Evolutionary conservation across 2,329 filamentous ascomycete species (phyloP), one percentile per base, ranked within the genome.

Genomic region (Fusarium anguioides): DNA sequence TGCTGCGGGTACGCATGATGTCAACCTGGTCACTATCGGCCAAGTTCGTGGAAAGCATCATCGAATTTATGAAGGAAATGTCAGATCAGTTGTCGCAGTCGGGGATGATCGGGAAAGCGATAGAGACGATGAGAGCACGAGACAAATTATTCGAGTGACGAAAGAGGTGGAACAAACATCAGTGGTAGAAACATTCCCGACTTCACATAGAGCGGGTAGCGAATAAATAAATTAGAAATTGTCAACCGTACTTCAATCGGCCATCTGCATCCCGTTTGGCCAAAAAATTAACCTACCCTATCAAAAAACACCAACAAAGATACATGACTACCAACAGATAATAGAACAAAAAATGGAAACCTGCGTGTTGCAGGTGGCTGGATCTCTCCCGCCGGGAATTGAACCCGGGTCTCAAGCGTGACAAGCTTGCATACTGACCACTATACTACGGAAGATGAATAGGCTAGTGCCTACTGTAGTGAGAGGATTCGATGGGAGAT

Each of bases 321-420:
- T n/a, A n/a, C n/a, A n/a, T n/a, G n/a, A n/a, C n/a, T n/a, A n/a
- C n/a, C n/a, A n/a, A n/a, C 24, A 26, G 6, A 26, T 26, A 26
- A 26, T n/a, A 10, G 21, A 27, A 23, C 5, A n/a, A 24, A 53
- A 57, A 60, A 60, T 4, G 2, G 2, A 11, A 14, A 2, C 18
- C 42, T 58, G 36, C 1, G 1, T 37, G 1, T 6, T 15, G 4
- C 56, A 50, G 36, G 17, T 58, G 56, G 56, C 56, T n/a, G n/a
- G 56, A 60, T n/a, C 56, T 60, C 56, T 58, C 56, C 56, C 56
- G 52, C 56, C 56, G 56, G 56, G 56, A 56, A 56, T 56, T 56
- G 52, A 56, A 56, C 52, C 52, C 52, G 52, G 52, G 52, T 56
- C 52, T 56, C 52, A 56, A 56, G 52, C 52, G 52, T 56, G 52